phyloP scores from a whole-genome alignment of 108 stramenopile genomes.

The Heterococcus sp. region DNA sequence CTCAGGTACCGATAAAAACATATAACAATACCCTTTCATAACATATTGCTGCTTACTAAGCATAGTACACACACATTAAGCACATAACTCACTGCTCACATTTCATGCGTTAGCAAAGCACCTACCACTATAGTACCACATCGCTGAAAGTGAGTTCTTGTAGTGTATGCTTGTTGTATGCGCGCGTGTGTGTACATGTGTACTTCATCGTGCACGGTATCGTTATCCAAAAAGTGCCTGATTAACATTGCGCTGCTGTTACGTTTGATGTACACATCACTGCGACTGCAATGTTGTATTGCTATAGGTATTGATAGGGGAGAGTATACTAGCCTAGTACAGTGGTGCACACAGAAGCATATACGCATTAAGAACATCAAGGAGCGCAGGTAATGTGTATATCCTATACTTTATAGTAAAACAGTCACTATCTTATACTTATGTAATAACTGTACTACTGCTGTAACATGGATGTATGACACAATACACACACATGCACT shows the following conservation, averaged over 20 bases:
- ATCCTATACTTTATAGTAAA: too few relatives aligned
- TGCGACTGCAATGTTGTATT: neutral
- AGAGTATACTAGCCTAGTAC: slow-evolving; percentile 46
- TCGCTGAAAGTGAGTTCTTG: too few relatives aligned
- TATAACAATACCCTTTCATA: neutral
- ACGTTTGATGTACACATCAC: neutral
- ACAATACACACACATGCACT: too few relatives aligned
- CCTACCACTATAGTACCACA: too few relatives aligned
- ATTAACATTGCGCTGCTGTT: neutral
- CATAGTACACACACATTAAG: too few relatives aligned
- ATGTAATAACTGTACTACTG: too few relatives aligned
- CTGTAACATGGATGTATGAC: too few relatives aligned
- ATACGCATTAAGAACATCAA: slow-evolving; percentile 87
- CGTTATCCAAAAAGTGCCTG: neutral
- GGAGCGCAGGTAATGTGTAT: slow-evolving; percentile 28
- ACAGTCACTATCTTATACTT: too few relatives aligned
- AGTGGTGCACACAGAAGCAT: slow-evolving; percentile 77
- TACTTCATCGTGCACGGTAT: neutral
- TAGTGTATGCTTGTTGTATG: neutral
- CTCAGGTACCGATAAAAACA: slow-evolving; percentile 4
- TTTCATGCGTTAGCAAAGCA: too few relatives aligned
- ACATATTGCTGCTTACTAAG: neutral
- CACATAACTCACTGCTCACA: too few relatives aligned
- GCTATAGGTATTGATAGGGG: slow-evolving; percentile 20
- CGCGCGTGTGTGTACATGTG: too few relatives aligned